Percentiles rank a stretch among this genome's conserved stretches.
phyloP scores from a whole-genome alignment of 371 early-diverging fungal genomes.

The Mucor piriformis region DNA sequence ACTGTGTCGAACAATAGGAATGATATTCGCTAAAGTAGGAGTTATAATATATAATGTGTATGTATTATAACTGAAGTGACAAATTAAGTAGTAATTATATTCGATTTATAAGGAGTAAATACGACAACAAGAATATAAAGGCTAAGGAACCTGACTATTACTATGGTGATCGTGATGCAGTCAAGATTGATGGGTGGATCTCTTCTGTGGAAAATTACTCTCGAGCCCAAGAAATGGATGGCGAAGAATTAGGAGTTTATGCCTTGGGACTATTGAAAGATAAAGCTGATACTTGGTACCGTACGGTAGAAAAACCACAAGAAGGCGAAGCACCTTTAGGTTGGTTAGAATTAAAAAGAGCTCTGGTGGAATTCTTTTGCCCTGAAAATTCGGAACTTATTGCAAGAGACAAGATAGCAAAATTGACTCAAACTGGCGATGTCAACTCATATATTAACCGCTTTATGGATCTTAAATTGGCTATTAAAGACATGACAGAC shows the following conservation, averaged over 20 bases:
- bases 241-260: neutral
- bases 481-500: conserved; percentile 7
- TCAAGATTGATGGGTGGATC: conserved; percentile 7
- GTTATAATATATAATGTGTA: too few species aligned
- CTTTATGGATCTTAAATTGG: conserved; percentile 8
- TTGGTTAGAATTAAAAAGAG: neutral
- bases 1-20: too few species aligned
- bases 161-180: conserved; percentile 3
- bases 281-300: conserved; percentile 5
- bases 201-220: neutral
- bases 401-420: conserved; percentile 10
- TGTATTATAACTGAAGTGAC: too few species aligned
- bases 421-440: conserved; percentile 8
- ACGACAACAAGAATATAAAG: neutral
- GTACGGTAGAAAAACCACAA: neutral
- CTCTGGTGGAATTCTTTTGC: neutral
- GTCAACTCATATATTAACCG: conserved; percentile 5
- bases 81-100: too few species aligned
- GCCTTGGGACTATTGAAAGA: neutral
- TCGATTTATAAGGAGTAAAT: too few species aligned
- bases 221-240: neutral
- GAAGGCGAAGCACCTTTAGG: neutral
- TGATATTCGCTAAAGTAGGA: too few species aligned
- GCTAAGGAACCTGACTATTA: neutral
- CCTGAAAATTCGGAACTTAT: conserved; percentile 7